phyloP scores from a whole-genome alignment of 2,329 filamentous ascomycete species.

The Lasiodiplodia gonubiensis region DNA sequence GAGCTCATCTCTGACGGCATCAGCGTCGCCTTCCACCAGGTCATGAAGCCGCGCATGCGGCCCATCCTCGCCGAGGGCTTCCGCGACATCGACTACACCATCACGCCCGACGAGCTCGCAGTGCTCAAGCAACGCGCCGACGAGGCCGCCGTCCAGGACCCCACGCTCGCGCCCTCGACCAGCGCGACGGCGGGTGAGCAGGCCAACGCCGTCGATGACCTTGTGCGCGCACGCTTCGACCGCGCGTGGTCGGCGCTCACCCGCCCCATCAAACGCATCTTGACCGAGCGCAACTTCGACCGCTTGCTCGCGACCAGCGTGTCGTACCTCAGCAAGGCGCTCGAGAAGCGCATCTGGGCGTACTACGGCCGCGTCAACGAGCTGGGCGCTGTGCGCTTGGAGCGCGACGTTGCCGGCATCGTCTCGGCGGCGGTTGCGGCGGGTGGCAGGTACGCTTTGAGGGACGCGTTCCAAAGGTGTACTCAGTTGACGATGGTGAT shows the following conservation, averaged over 20 bases:
- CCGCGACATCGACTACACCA: constrained; percentile 82
- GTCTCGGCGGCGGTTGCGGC: constrained; percentile 67
- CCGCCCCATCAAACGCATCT: constrained; percentile 80
- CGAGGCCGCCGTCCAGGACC: constrained; percentile 29
- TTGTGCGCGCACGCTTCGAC: constrained; percentile 80
- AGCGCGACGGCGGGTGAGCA: constrained; percentile 45
- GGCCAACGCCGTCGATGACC: constrained; percentile 56
- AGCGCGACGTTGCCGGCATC: constrained; percentile 81
- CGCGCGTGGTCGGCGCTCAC: constrained; percentile 85
- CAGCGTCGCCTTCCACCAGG: constrained; percentile 83
- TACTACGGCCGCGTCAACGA: constrained; percentile 80
- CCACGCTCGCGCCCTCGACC: constrained; percentile 27
- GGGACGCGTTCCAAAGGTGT: constrained; percentile 77
- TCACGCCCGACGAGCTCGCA: constrained; percentile 65
- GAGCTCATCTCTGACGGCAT: constrained; percentile 86
- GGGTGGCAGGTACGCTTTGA: constrained; percentile 74
- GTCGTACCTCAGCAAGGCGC: constrained; percentile 73
- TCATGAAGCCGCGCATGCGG: constrained; percentile 82
- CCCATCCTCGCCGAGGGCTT: constrained; percentile 88
- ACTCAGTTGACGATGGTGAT: constrained; percentile 83
- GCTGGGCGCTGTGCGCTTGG: constrained; percentile 80
- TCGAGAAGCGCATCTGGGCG: constrained; percentile 87
- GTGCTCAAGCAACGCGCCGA: constrained; percentile 41
- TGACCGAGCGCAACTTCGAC: constrained; percentile 78
- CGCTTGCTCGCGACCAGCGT: constrained; percentile 77